Evolutionary conservation across 345 rosid species (phyloP), one percentile per base, ranked within the genome.

Genomic region (Erodium maritimum): DNA sequence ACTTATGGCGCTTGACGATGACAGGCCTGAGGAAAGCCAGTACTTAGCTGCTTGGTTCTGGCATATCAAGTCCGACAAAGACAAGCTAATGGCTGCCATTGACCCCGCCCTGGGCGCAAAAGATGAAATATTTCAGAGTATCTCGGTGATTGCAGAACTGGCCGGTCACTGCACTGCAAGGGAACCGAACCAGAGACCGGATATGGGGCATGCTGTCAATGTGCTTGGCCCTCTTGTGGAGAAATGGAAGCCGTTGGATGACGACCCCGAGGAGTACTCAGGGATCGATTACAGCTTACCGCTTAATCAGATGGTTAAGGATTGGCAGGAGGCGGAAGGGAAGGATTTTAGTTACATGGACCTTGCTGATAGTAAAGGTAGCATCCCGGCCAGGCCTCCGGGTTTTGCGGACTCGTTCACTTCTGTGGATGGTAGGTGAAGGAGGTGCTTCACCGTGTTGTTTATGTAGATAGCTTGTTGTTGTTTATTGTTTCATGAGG

Each of bases 261-360:
- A 83, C 33, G 85, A 77, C 5, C 56, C 59, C 0, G 94, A 81
- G 53, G 94, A 81, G 42, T 86, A 79, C 58, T 72, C 83, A 5
- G 94, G 94, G 33, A 83, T 86, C 19, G 89, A 86, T 64, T 83
- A 86, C 68, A 86, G 84, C 72, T 85, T 86, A 23, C 89, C 94
- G 3, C 79, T 86, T 59, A 79, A 71, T 59, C 94, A 86, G 68
- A 81, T 86, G 87, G 89, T 86, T 56, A 86, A 86, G 72, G 87
- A 73, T 55, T 86, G 89, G 94, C 89, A 86, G 64, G 89, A 81
- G 66, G 78, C 87, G 0, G 94, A 86, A 70, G 85, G 94, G 18
- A 79, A 86, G 71, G 89, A 83, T 62, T 21, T 70, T 0, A 83
- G 87, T 65, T 73, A 74, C 52, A 52, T 70, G 71, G 79, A 73